Evolutionary conservation across 2,329 filamentous ascomycete genomes (phyloP), one percentile per base, ranked within the genome.

Genomic region (Teratosphaeria destructans): DNA sequence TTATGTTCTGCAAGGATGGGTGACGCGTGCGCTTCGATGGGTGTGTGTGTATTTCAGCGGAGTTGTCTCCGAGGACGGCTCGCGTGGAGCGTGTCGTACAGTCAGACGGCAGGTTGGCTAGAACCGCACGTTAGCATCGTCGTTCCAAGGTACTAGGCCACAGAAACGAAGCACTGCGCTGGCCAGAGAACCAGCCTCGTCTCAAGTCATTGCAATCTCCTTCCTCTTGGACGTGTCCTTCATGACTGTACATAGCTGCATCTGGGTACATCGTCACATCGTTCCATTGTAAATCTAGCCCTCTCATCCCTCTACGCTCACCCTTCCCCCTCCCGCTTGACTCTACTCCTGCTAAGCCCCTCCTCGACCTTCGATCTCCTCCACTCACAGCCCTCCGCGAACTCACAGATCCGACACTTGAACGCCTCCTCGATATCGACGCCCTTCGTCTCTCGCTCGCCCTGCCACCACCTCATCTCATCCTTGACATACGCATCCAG

Each of bases 381-480:
- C 93, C 93, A 97, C 12, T 82, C 80, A 71, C 93, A 97, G 1
- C 78, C 79, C 2, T 89, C 85, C 0, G 81, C 83, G 72, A 96
- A 96, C 65, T 95, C 90, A 69, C 93, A 97, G 27, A 81, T 84
- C 23, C 84, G 78, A 71, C 93, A 97, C 72, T 96, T 97, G 75
- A 87, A 95, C 0, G 90, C 89, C 66, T 96, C 92, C 68, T 92
- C 86, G 6, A 95, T 81, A 6, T 83, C 80, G 2, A 96, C 92
- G 0, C 93, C 93, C 7, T 80, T 79, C 0, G 91, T 84, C 56
- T 81, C 75, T 16, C 92, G 78, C 66, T 87, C 79, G 0, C 92
- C 93, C 35, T 82, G 84, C 93, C 93, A 97, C 90, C 90, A 96
- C n/a, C 79, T 72, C 82, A 96, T 84, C 63, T 88, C 86, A 2